Conservation (phyloP, 2,329 filamentous ascomycete species). For the Cadophora sp. region DNA sequence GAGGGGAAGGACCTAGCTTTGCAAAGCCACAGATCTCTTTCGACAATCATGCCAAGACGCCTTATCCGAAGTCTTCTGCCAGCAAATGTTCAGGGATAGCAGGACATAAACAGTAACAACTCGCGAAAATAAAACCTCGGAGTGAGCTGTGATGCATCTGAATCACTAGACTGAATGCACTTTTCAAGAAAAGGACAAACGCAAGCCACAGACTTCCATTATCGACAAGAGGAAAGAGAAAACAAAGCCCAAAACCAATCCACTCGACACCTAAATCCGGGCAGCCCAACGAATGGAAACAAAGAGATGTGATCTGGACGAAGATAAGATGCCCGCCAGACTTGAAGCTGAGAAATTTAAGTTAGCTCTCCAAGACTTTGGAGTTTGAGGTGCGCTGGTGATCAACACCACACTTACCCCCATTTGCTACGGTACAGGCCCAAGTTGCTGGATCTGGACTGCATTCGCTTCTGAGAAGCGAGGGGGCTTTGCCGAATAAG, state of each 20-base stretch:
- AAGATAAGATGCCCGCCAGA: not conserved
- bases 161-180: constrained; percentile 6
- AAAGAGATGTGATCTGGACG: not conserved
- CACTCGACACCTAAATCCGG: not conserved
- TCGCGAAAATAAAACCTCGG: not conserved
- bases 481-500: constrained; percentile 3
- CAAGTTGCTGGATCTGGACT: not conserved
- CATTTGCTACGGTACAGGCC: not conserved
- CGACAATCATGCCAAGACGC: not conserved
- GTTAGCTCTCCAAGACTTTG: not conserved
- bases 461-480: not conserved
- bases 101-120: not conserved
- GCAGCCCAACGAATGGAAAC: not conserved
- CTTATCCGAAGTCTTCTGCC: not conserved
- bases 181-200: not conserved
- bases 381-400: not conserved
- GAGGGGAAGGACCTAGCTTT: not conserved
- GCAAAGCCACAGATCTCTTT: too few species aligned
- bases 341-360: not conserved
- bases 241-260: not conserved
- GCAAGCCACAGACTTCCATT: constrained; percentile 6
- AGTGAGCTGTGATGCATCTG: not conserved
- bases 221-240: not conserved
- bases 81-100: not conserved
- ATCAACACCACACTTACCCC: not conserved